Evolutionary conservation across 2,329 filamentous ascomycete species (phyloP).

Genomic region (Penicillium sp.): DNA sequence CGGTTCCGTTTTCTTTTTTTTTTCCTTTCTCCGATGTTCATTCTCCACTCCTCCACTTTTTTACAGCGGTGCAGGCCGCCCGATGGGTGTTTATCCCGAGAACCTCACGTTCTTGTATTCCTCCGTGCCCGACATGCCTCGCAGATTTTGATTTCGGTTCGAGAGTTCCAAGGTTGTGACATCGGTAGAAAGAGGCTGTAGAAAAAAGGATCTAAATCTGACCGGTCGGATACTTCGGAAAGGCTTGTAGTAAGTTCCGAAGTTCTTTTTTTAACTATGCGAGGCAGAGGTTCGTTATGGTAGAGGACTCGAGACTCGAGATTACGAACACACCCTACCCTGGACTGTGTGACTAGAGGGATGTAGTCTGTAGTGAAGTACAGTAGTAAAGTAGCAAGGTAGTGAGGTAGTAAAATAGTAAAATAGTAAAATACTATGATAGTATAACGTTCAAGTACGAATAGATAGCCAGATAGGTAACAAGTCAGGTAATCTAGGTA

Average conservation of each 20-base stretch:
- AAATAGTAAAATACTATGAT: no score
- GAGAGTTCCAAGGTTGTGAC: conserved; percentile 1
- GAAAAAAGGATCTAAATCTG: conserved; percentile 12
- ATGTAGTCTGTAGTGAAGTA: no score
- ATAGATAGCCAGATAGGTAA: no score
- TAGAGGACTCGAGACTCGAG: conserved; percentile 3
- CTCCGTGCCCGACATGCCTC: neutral
- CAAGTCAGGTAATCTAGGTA: neutral
- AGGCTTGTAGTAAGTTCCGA: conserved; percentile 13
- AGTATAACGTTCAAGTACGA: no score
- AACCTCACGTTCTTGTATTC: conserved; percentile 3
- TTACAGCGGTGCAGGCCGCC: conserved; percentile 22
- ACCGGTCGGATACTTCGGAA: conserved; percentile 21
- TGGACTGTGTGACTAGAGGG: conserved; percentile 16
- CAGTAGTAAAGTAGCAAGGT: neutral
- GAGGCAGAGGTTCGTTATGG: neutral
- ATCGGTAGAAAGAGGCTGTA: neutral
- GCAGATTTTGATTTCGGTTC: neutral
- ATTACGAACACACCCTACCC: conserved; percentile 6
- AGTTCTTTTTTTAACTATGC: neutral
- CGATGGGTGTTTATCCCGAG: conserved; percentile 21
- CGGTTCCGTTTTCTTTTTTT: neutral
- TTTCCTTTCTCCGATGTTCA: conserved; percentile 6
- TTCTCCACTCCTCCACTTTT: conserved; percentile 4
- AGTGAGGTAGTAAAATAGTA: no score